Evolutionary conservation across 2,329 filamentous ascomycete species (phyloP).

Genomic region (Aureobasidium pullulans): DNA sequence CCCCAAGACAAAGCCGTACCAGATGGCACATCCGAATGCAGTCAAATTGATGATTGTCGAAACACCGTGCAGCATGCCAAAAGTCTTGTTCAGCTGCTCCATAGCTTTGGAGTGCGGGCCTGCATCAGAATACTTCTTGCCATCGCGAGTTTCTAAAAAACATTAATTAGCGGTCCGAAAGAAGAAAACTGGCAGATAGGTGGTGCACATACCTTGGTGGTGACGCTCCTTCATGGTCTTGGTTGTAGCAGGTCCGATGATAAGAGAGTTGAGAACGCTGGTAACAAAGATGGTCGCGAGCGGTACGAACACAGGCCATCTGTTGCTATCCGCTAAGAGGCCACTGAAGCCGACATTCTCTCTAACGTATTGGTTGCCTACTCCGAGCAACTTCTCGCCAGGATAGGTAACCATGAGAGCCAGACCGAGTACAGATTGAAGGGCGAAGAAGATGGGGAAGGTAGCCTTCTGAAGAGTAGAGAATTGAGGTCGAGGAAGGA

Average conservation of each 20-base stretch:
- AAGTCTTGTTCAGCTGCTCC: conserved; percentile 68
- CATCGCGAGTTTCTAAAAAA: conserved; percentile 66
- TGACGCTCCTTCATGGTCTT: conserved; percentile 68
- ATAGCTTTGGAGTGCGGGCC: conserved; percentile 80
- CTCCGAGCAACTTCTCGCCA: conserved; percentile 37
- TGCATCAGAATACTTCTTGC: conserved; percentile 76
- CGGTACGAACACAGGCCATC: conserved; percentile 59
- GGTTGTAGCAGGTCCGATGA: conserved; percentile 69
- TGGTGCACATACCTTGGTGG: conserved; percentile 58
- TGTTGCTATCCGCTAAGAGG: conserved; percentile 52
- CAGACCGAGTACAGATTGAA: conserved; percentile 70
- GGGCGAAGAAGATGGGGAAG: conserved; percentile 81
- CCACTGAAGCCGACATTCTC: conserved; percentile 23
- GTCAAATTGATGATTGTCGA: conserved; percentile 73
- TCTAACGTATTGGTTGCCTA: conserved; percentile 20
- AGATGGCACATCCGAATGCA: conserved; percentile 60
- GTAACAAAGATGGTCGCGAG: conserved; percentile 63
- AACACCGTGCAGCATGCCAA: conserved; percentile 71
- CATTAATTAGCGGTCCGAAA: neutral
- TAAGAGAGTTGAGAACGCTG: conserved; percentile 60
- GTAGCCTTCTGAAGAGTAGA: conserved; percentile 68
- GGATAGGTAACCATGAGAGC: conserved; percentile 75
- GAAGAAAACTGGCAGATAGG: neutral
- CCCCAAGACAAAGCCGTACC: conserved; percentile 71
- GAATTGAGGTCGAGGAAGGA: conserved; percentile 73